Evolutionary conservation across 345 rosid genomes (phyloP).

Genomic region (Erucastrum elatum): DNA sequence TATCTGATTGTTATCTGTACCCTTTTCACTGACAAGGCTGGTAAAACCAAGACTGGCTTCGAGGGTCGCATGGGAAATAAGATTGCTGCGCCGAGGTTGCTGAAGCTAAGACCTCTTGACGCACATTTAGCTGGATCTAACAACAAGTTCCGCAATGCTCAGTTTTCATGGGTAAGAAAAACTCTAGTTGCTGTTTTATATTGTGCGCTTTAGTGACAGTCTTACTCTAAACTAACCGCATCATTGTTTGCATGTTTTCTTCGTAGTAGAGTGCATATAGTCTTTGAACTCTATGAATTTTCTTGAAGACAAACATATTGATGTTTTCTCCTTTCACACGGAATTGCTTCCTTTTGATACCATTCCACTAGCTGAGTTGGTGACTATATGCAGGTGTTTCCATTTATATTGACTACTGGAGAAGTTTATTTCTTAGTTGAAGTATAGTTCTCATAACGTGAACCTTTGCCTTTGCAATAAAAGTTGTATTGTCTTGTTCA

Average conservation of each 20-base stretch:
- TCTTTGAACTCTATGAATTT: neutral
- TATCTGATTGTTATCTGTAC: slow-evolving; percentile 89
- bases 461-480: neutral
- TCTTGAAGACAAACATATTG: slow-evolving; percentile 4
- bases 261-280: neutral
- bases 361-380: neutral
- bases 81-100: slow-evolving; percentile 93
- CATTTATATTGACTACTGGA: neutral
- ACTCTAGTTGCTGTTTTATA: slow-evolving; percentile 13
- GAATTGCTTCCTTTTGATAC: neutral
- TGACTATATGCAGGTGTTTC: neutral
- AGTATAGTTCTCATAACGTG: neutral
- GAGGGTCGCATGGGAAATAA: slow-evolving; percentile 96
- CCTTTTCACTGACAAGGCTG: slow-evolving; percentile 81
- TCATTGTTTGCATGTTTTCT: neutral
- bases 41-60: slow-evolving; percentile 89
- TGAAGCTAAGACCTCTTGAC: slow-evolving; percentile 84
- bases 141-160: slow-evolving; percentile 86
- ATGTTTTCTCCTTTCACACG: neutral
- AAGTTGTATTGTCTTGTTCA: neutral
- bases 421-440: slow-evolving; percentile 11
- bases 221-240: neutral
- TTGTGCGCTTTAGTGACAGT: neutral
- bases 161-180: slow-evolving; percentile 89
- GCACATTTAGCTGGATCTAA: slow-evolving; percentile 86